These are phyloP conservation scores for Rutstroemia sp. DNA, from an alignment of 2,329 filamentous ascomycete genomes.

Conservation along the genomic window DNA sequence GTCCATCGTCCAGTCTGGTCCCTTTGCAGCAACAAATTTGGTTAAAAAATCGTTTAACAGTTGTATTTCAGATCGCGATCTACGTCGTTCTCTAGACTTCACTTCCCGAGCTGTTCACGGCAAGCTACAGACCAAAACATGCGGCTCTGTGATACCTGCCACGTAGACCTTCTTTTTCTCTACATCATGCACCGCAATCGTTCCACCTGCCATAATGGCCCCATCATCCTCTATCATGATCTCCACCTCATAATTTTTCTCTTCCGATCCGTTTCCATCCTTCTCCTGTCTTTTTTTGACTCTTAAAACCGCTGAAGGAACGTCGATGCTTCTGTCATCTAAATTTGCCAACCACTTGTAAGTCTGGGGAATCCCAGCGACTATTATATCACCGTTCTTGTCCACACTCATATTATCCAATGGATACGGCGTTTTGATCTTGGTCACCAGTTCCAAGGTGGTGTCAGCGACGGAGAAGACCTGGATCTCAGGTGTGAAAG, in stretches of 20 bases:
- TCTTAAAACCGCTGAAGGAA: background rate
- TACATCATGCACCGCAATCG: conserved; percentile 1
- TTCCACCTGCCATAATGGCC: background rate
- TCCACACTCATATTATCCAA: conserved; percentile 34
- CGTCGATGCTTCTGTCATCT: conserved; percentile 17
- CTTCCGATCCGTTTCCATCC: background rate
- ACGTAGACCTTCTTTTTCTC: conserved; percentile 1
- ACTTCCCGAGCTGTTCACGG: background rate
- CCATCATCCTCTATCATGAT: conserved; percentile 7
- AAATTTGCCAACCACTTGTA: conserved; percentile 18
- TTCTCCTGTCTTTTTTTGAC: background rate
- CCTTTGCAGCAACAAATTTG: too few relatives aligned
- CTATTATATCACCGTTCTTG: conserved; percentile 30
- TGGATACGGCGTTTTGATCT: conserved; percentile 25
- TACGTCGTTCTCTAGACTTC: too few relatives aligned
- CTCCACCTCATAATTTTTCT: background rate
- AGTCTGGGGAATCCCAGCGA: conserved; percentile 28
- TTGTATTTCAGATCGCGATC: too few relatives aligned
- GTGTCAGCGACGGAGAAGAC: conserved; percentile 19
- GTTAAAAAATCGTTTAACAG: too few relatives aligned
- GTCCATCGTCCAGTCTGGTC: too few relatives aligned
- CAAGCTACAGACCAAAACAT: conserved; percentile 1
- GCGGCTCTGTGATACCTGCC: background rate
- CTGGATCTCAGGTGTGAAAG: conserved; percentile 12
- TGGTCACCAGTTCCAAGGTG: conserved; percentile 18